Evolutionary conservation across 176 grass and related monocot species (phyloP).

Genomic region (Raddia guianensis): DNA sequence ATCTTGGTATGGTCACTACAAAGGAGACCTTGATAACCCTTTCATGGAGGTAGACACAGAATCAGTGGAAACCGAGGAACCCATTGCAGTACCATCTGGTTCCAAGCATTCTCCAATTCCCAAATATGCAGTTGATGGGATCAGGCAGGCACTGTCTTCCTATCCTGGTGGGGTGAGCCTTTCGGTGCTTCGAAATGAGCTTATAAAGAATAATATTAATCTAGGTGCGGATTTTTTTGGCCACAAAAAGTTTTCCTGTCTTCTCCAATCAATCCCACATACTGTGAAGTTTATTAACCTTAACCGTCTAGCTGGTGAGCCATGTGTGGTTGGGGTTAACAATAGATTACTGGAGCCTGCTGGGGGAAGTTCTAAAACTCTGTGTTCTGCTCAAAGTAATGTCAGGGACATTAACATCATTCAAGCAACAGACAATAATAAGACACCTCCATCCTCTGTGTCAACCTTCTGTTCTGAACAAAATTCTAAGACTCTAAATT

Average conservation of each 20-base stretch:
- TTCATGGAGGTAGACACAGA: conserved; percentile 37
- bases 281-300: conserved; percentile 45
- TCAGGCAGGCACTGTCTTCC: conserved; percentile 41
- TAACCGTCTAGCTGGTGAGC: background rate
- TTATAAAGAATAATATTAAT: conserved; percentile 51
- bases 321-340: conserved; percentile 19
- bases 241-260: conserved; percentile 59
- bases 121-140: conserved; percentile 42
- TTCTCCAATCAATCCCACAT: conserved; percentile 63
- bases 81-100: conserved; percentile 43
- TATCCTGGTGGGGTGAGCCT: conserved; percentile 60
- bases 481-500: conserved; percentile 37
- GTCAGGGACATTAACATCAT: conserved; percentile 29
- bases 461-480: conserved; percentile 25
- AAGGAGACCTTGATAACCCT: conserved; percentile 68
- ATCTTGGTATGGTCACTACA: conserved; percentile 93
- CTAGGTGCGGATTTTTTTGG: conserved; percentile 61
- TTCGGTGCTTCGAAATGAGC: conserved; percentile 31
- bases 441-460: conserved; percentile 11
- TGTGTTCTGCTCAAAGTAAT: conserved; percentile 41
- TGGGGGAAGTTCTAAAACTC: conserved; percentile 19
- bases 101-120: conserved; percentile 47
- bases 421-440: conserved; percentile 21
- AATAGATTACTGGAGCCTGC: conserved; percentile 8
- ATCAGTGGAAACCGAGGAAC: conserved; percentile 56